Evolutionary conservation across 169 alveolate species (phyloP), one percentile per base, ranked within the genome.

Genomic region (Cryptosporidium bovis): DNA sequence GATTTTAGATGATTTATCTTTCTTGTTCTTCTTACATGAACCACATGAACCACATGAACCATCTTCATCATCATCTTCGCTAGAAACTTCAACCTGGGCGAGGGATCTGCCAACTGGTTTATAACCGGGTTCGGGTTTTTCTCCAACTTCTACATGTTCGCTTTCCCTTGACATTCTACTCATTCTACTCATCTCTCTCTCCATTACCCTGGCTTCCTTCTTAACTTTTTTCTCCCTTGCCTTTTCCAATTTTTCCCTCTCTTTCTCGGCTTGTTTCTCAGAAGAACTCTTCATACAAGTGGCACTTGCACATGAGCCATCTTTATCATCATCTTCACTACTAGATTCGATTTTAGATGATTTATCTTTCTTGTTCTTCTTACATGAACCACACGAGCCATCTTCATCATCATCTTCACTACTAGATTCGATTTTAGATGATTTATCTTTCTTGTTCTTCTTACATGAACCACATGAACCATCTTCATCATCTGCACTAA

Each of bases 191-290:
- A n/a, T 44, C 55, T 51, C 29, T 2, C n/a, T 33, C 20, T 67
- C 51, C 83, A 20, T 34, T 12, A 40, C 83, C 65, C 12, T 68
- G 27, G 18, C 27, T 10, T n/a, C 62, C 7, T 51, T 20, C 18
- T 51, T 51, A 2, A 4, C 62, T 51, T 51, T 51, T 3, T 51
- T 10, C 7, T 51, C 46, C 46, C 6, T 6, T 36, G 46, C 6
- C 12, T 6, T 36, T 2, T 6, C 46, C 46, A 4, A n/a, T 3
- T 10, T 10, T 2, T 51, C 27, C 62, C 7, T 10, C 7, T 20
- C 27, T 3, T 51, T 8, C 62, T 51, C 27, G 27, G 62, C 2
- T 51, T n/a, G n/a, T 3, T 10, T 51, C 7, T 10, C 62, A n/a
- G 62, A 51, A 3, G 27, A n/a, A 4, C 62, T n/a, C n/a, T n/a